Evolutionary conservation across 768 basidiomycete genomes (phyloP), one percentile per base, ranked within the genome.

Genomic region (Mycena epipterygia): DNA sequence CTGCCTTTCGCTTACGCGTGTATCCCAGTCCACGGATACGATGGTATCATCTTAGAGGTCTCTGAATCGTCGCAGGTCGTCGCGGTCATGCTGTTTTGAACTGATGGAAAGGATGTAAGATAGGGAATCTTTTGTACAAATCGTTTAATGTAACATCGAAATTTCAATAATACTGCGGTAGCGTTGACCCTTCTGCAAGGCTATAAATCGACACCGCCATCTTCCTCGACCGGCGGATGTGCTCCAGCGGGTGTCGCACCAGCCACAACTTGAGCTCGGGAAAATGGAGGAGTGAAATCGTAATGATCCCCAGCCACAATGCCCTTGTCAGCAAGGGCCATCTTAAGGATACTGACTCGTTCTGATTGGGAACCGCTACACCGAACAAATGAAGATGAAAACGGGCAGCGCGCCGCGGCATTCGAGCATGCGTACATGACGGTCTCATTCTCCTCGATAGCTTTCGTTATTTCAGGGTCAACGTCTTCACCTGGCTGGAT

Each of bases 41-140:
- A 95, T 68, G 94, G 95, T 27, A 88, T 94, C 48, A 90, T 95
- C 57, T 79, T 95, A 32, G 95, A 96, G 75, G 91, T 92, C 16
- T 90, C 92, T 14, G 92, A 93, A 72, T 85, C 89, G 25, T 94
- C 92, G 3, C 93, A 94, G 74, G 91, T 96, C 30, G 88, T 92
- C 21, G 84, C 91, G 33, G 90, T 95, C 13, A 91, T 85, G 75
- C 78, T 95, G 51, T 93, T 94, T 79, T 92, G 75, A 87, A 46
- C 56, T 48, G 35, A 61, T 35, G n/a, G 25, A 37, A 39, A 13
- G 21, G n/a, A n/a, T 69, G 25, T 17, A 29, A 32, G 30, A 53
- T 44, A 39, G 39, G 21, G n/a, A n/a, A 33, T 33, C 49, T 33
- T 29, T 21, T 70, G 69, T 70, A 70, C 51, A 61, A 59, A 61